Conservation (phyloP, 768 basidiomycete species). For the Trametes coccinea region DNA sequence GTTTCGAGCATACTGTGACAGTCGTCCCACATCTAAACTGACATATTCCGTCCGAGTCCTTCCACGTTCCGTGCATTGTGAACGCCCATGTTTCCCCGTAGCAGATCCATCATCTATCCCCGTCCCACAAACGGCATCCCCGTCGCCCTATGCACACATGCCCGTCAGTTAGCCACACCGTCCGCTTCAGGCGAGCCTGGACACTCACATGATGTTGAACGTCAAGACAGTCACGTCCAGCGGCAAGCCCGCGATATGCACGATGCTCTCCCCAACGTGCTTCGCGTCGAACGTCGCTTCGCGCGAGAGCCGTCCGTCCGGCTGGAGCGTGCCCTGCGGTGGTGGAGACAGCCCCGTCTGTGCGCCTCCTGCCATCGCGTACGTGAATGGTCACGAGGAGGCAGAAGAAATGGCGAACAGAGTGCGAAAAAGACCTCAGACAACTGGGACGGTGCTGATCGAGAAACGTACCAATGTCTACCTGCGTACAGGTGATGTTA, state of each 20-base stretch:
- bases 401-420: no score
- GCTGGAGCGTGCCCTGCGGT: slow-evolving; percentile 58
- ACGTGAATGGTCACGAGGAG: no score
- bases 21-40: no score
- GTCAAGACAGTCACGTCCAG: slow-evolving; percentile 68
- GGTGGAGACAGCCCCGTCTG: slow-evolving; percentile 55
- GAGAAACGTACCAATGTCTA: slow-evolving; percentile 65
- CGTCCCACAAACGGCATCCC: slow-evolving; percentile 1
- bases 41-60: no score
- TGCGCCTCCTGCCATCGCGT: slow-evolving; percentile 58
- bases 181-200: neutral
- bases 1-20: no score
- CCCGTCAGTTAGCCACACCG: neutral
- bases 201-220: slow-evolving; percentile 72
- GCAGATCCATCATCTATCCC: neutral
- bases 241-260: slow-evolving; percentile 71
- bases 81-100: no score
- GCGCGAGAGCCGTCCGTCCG: slow-evolving; percentile 55
- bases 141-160: neutral
- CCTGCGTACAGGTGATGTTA: slow-evolving; percentile 76
- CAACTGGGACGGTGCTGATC: no score
- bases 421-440: no score
- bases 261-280: slow-evolving; percentile 71
- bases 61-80: no score
- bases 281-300: slow-evolving; percentile 72